Percentiles rank a stretch among this genome's conserved stretches.
Evolutionary conservation across 2,329 filamentous ascomycete genomes (phyloP).

Genomic region (Xylaria sp.): DNA sequence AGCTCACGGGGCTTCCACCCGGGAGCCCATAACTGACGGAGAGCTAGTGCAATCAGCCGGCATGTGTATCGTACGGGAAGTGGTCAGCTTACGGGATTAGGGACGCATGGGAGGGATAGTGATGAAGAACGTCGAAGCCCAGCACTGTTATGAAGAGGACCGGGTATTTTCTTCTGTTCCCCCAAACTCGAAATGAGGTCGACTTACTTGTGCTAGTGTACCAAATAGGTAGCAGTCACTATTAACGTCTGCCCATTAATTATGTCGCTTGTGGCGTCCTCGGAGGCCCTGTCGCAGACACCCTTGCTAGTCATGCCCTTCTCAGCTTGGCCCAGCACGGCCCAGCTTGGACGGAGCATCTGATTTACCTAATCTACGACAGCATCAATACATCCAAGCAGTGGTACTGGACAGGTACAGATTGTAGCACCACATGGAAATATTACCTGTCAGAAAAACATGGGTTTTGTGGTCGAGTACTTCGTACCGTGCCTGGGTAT

Average conservation of each 20-base stretch:
- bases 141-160: neutral
- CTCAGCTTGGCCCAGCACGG: neutral
- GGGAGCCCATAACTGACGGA: neutral
- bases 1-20: neutral
- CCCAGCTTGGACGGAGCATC: neutral
- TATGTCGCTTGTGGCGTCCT: neutral
- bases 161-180: neutral
- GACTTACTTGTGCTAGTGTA: neutral
- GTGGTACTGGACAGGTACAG: too few relatives aligned
- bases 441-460: neutral
- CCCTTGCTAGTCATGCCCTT: neutral
- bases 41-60: neutral
- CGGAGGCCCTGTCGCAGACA: neutral
- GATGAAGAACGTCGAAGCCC: neutral
- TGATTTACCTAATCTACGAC: neutral
- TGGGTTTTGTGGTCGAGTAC: neutral
- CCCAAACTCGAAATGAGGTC: neutral
- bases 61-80: neutral
- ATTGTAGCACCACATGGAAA: neutral
- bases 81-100: neutral
- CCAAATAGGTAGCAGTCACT: neutral
- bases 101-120: neutral
- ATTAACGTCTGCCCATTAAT: neutral
- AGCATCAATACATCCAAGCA: too few relatives aligned
- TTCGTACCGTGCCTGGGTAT: neutral